A percentile compares a stretch with the other conserved stretches of the same genome.
Evolutionary conservation across 176 grass and related monocot genomes (phyloP).

Genomic region (Rhipidocladum racemiflorum): DNA sequence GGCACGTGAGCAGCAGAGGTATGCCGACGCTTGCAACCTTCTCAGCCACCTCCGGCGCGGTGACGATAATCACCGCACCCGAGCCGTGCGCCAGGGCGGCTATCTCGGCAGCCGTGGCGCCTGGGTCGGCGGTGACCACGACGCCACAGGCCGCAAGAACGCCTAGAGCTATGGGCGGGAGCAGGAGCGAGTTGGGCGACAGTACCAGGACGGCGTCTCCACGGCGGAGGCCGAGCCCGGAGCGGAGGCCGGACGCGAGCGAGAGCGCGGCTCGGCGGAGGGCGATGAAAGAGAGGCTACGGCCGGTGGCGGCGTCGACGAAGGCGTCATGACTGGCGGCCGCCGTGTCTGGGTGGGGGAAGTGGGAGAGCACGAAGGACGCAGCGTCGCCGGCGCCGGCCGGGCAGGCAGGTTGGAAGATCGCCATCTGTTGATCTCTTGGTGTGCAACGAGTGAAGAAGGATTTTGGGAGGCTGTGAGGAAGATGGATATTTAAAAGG

Average conservation of each 20-base stretch:
- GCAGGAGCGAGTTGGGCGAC: conserved; percentile 32
- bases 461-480: not conserved
- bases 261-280: conserved; percentile 45
- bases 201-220: conserved; percentile 52
- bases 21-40: conserved; percentile 23
- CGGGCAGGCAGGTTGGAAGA: not conserved
- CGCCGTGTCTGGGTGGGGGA: not conserved
- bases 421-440: not conserved
- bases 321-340: conserved; percentile 4
- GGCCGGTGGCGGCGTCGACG: conserved; percentile 33
- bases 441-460: too few species aligned
- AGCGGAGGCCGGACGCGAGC: conserved; percentile 47
- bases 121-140: conserved; percentile 28
- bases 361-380: conserved; percentile 37
- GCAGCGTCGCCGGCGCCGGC: conserved; percentile 19
- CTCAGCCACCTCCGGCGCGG: not conserved
- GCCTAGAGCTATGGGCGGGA: conserved; percentile 46
- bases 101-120: conserved; percentile 20
- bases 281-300: conserved; percentile 31
- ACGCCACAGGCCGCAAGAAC: conserved; percentile 45
- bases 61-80: conserved; percentile 23
- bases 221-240: conserved; percentile 43
- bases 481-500: too few species aligned
- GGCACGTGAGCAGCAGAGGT: conserved; percentile 41
- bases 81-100: conserved; percentile 32